Percentiles rank a stretch among this genome's conserved stretches.
Evolutionary conservation across 192 early-diverging fungal species (phyloP).

Genomic region (Allomyces macrogynus): DNA sequence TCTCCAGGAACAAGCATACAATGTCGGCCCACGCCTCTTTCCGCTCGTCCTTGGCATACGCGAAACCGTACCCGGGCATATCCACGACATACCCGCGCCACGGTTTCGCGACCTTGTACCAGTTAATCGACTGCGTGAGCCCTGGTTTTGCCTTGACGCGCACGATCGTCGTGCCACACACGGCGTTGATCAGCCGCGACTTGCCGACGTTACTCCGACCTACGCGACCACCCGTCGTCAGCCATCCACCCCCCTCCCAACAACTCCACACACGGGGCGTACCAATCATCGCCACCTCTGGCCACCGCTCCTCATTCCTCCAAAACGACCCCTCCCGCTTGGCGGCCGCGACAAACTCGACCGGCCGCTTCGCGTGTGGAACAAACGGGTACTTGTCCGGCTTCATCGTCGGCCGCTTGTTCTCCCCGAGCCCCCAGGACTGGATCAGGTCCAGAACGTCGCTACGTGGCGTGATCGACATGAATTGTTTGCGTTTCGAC

Average conservation of each 20-base stretch:
- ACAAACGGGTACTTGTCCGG: not conserved
- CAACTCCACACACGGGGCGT: too few species aligned
- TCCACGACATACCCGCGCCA: slow-evolving; percentile 44
- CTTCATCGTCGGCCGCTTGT: too few species aligned
- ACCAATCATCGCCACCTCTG: not conserved
- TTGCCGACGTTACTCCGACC: slow-evolving; percentile 66
- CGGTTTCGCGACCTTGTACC: slow-evolving; percentile 29
- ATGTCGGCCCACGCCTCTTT: slow-evolving; percentile 31
- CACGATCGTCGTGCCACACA: slow-evolving; percentile 36
- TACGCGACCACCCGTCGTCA: slow-evolving; percentile 2
- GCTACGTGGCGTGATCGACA: not conserved
- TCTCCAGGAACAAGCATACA: slow-evolving; percentile 22
- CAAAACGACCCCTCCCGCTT: not conserved
- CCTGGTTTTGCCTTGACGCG: slow-evolving; percentile 52
- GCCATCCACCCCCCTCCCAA: too few species aligned
- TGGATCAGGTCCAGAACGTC: not conserved
- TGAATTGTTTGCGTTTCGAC: not conserved
- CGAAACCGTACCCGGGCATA: slow-evolving; percentile 72
- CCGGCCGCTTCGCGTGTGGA: not conserved
- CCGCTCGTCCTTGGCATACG: slow-evolving; percentile 43
- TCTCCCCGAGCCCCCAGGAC: not conserved
- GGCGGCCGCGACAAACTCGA: not conserved
- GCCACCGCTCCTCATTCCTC: not conserved
- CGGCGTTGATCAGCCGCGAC: slow-evolving; percentile 47
- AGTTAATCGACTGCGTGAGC: slow-evolving; percentile 61